These are phyloP conservation scores for Ustilago sp. DNA, from an alignment of 1,284 basidiomycete genomes.

Conservation along the genomic window DNA sequence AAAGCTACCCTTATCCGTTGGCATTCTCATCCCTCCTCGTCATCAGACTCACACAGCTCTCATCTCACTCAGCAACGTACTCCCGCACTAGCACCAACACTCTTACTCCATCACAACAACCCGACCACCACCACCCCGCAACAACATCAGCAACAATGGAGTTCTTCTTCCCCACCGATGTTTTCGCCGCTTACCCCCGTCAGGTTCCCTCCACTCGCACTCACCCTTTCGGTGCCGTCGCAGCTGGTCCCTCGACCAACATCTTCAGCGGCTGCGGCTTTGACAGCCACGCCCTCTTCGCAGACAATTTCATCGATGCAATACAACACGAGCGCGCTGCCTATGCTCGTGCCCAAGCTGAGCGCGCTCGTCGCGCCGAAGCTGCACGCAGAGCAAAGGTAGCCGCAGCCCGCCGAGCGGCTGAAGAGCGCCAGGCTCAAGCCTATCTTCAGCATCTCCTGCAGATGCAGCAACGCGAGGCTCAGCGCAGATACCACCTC, in stretches of 20 bases:
- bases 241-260: constrained; percentile 32
- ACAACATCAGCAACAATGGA: constrained; percentile 26
- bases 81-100: not conserved
- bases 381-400: constrained; percentile 38
- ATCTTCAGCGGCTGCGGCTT: constrained; percentile 37
- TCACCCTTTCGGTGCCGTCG: constrained; percentile 15
- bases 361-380: constrained; percentile 35
- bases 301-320: constrained; percentile 33
- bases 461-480: constrained; percentile 42
- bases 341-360: constrained; percentile 34
- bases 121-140: constrained; percentile 4
- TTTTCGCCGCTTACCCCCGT: constrained; percentile 44
- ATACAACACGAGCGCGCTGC: constrained; percentile 45
- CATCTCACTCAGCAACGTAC: constrained; percentile 17
- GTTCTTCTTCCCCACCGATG: constrained; percentile 57
- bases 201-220: constrained; percentile 24
- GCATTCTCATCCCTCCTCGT: constrained; percentile 1
- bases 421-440: constrained; percentile 40
- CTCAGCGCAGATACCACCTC: constrained; percentile 39
- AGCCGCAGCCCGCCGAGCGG: constrained; percentile 33
- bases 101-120: not conserved
- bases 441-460: constrained; percentile 50
- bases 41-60: constrained; percentile 13
- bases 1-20: constrained; percentile 11
- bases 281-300: constrained; percentile 45